Percentiles rank a stretch among this genome's conserved stretches.
Conservation (phyloP, 2,329 filamentous ascomycete genomes). For the Monilinia laxa region DNA sequence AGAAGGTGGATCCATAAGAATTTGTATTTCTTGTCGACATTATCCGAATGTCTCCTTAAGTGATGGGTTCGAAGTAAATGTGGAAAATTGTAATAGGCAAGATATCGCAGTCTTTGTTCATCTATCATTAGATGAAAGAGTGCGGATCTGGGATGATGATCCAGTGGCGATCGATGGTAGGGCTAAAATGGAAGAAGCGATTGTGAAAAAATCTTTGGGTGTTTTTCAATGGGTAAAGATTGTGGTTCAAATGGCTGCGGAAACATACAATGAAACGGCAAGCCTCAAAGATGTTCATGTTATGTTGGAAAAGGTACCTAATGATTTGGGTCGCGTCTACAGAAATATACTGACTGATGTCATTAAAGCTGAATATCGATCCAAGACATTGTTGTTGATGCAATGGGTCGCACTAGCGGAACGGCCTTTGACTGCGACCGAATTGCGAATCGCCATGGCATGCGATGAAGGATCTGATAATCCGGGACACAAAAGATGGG, state of each 20-base stretch:
- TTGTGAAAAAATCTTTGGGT: constrained; percentile 38
- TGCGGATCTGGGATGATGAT: constrained; percentile 1
- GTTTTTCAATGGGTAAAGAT: constrained; percentile 45
- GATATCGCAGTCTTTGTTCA: constrained; percentile 41
- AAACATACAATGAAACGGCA: constrained; percentile 22
- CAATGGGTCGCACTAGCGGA: constrained; percentile 33
- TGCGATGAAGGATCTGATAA: constrained; percentile 15
- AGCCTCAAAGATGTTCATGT: constrained; percentile 17
- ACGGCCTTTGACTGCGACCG: constrained; percentile 28
- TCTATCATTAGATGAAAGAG: constrained; percentile 25
- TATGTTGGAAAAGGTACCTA: constrained; percentile 26
- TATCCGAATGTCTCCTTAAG: constrained; percentile 28
- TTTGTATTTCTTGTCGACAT: constrained; percentile 34
- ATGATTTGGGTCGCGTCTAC: constrained; percentile 28
- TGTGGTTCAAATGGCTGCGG: constrained; percentile 28
- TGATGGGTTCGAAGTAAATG: constrained; percentile 33
- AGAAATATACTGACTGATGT: constrained; percentile 30
- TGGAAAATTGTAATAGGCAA: constrained; percentile 38
- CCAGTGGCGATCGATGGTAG: background rate
- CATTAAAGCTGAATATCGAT: constrained; percentile 22
- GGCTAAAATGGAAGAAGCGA: constrained; percentile 28
- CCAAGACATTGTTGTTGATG: constrained; percentile 29
- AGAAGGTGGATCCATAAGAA: background rate
- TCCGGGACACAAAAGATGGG: background rate
- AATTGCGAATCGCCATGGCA: constrained; percentile 30